Base-by-base conservation (phyloP, 2,329 filamentous ascomycete species). In the Aspergillus sergii region DNA sequence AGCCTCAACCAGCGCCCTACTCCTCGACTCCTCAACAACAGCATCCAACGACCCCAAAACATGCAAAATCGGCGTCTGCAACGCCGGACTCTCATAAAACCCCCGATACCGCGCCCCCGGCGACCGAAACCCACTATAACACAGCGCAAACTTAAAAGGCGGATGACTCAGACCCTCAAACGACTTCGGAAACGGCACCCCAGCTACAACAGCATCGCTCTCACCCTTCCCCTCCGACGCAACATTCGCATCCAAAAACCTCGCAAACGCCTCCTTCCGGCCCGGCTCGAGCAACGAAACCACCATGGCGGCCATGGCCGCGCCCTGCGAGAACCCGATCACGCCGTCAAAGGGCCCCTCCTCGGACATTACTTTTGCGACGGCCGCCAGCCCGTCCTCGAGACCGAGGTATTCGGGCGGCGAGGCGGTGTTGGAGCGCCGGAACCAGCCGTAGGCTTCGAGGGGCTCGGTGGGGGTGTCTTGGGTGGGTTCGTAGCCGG, bases 381-480 rank as follows among this genome's bases (percentile, higher is more conserved):
- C 78, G 2, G 80, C 73, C 0, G 74, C 78, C 69, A 97, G 84
- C 1, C 92, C 92, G 23, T 85, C 79, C n/a, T 90, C 86, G 2
- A 97, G 78, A 0, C 88, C 86, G 11, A 85, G 82, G 77, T 96
- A 97, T 28, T 85, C 78, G 1, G 82, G 83, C 1, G 85, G 83
- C 12, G 87, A 85, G 46, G 89, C 88, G 69, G 92, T 85, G 39
- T 77, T 76, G n/a, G 78, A 76, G 21, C 85, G 87, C 59, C 86
- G 86, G 85, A 92, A 97, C 94, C 94, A 98, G 14, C 87, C 91
- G 84, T 89, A 97, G 4, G 88, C 85, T 72, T 95, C 91, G 23
- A 85, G 80, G 26, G 86, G 82, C 48, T 85, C 5, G 79, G 72
- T 73, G 59, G 26, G 64, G 73, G 58, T 21, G 14, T 34, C 56